These are phyloP conservation scores for Yarrowia osloensis DNA, from an alignment of 805 yeast genomes.

Conservation along the genomic window DNA sequence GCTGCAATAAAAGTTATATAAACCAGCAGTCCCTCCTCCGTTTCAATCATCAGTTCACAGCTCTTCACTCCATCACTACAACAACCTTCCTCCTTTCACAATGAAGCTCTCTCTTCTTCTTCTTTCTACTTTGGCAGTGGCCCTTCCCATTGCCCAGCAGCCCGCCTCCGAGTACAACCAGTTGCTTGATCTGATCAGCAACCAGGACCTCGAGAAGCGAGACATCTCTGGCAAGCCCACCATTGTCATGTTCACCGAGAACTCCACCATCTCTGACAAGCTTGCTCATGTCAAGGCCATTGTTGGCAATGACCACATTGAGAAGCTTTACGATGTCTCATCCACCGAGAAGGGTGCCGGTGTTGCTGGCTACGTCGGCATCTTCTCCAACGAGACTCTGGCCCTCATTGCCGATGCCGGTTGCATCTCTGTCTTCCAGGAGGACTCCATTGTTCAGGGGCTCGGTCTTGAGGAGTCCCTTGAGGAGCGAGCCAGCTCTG, in stretches of 20 bases:
- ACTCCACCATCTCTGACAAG: slow-evolving; percentile 11
- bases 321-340: neutral
- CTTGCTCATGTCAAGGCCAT: slow-evolving; percentile 2
- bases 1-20: neutral
- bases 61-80: neutral
- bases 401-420: slow-evolving; percentile 53
- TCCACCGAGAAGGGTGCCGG: slow-evolving; percentile 37
- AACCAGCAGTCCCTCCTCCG: neutral
- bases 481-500: slow-evolving; percentile 51
- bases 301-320: neutral
- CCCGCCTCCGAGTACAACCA: slow-evolving; percentile 5
- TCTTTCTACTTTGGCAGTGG: slow-evolving; percentile 1
- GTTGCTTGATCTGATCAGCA: slow-evolving; percentile 4
- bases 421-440: slow-evolving; percentile 60
- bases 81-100: neutral
- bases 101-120: slow-evolving; percentile 35
- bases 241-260: slow-evolving; percentile 14
- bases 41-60: neutral
- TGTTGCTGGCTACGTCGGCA: slow-evolving; percentile 51
- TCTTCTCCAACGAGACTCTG: slow-evolving; percentile 48
- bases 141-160: neutral
- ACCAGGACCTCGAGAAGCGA: neutral
- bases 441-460: slow-evolving; percentile 69
- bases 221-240: neutral
- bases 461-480: slow-evolving; percentile 47